Percentiles rank a stretch among this genome's conserved stretches.
phyloP scores from a whole-genome alignment of 164 flowering plant species.

The Vitis labrusca region DNA sequence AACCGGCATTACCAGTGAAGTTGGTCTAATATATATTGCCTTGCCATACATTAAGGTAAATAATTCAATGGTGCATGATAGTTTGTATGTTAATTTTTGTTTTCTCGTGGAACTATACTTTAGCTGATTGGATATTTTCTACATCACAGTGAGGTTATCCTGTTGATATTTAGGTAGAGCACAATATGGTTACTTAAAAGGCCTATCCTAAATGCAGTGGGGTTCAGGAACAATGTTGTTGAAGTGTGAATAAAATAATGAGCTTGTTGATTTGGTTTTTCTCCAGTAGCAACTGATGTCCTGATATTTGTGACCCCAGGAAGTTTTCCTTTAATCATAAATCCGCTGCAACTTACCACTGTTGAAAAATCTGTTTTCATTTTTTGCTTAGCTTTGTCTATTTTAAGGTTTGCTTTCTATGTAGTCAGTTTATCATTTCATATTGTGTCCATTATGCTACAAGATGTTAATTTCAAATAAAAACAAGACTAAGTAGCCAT shows the following conservation, averaged over 20 bases:
- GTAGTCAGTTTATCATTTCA: too few species aligned
- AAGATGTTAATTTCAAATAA: too few species aligned
- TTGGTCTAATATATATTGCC: conserved; percentile 76
- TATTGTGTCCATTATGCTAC: too few species aligned
- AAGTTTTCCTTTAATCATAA: not conserved
- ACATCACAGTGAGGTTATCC: not conserved
- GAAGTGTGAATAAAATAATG: too few species aligned
- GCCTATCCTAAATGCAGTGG: not conserved
- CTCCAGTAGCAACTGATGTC: too few species aligned
- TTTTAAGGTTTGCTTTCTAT: too few species aligned
- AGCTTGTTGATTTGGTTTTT: too few species aligned
- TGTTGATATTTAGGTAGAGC: not conserved
- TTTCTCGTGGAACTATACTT: not conserved
- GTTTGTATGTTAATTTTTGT: not conserved
- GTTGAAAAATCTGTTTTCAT: too few species aligned
- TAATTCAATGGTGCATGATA: not conserved
- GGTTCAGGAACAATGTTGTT: too few species aligned
- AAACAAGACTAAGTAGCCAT: too few species aligned
- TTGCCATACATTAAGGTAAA: conserved; percentile 81
- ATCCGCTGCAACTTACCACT: not conserved
- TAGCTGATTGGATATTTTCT: not conserved
- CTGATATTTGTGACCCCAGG: not conserved
- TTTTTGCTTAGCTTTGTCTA: not conserved
- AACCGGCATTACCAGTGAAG: conserved; percentile 85
- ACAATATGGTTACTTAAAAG: not conserved